Evolutionary conservation across 2,329 filamentous ascomycete species (phyloP), one percentile per base, ranked within the genome.

Genomic region (Arthrobotrys megalospora): DNA sequence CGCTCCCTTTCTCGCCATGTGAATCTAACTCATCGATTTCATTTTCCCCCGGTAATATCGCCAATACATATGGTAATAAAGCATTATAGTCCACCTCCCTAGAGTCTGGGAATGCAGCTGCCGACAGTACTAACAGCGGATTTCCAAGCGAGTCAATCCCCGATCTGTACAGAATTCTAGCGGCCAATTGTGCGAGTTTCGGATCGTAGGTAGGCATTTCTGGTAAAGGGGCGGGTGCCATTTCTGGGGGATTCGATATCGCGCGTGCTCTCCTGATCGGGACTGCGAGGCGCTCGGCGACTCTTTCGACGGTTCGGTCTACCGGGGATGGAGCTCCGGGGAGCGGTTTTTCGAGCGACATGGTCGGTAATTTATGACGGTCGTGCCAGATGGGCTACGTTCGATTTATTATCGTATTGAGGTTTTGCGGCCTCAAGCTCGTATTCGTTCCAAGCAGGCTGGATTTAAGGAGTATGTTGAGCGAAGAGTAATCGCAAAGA

Each of bases 71-170:
- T 2, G 87, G 87, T 5, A 89, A 83, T 14, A 89, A 83, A 47
- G 83, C 83, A 81, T 89, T 87, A 82, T 88, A 89, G 83, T 89
- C 87, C 66, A 86, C 85, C 69, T 88, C 86, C 78, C 84, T 85
- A 16, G 87, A 85, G 80, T 89, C 87, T 12, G 88, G 88, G 53
- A 89, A 86, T n/a, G 87, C 88, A 16, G 87, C 87, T 7, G 87
- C 87, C 81, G 88, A 88, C 80, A 89, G 86, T 28, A 89, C 85
- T 82, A 88, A 87, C 58, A 89, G 82, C 2, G 87, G 87, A 34
- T 87, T 84, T 12, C 86, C 86, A 62, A 85, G 85, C 47, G 84
- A 83, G 14, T 86, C 86, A 1, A 86, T 83, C 1, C 88, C 88
- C 8, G 87, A 87, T 73, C 85, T 86, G 81, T 87, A 89, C 41